phyloP scores from a whole-genome alignment of 805 yeast genomes.

The Myxozyma nipponensis region DNA sequence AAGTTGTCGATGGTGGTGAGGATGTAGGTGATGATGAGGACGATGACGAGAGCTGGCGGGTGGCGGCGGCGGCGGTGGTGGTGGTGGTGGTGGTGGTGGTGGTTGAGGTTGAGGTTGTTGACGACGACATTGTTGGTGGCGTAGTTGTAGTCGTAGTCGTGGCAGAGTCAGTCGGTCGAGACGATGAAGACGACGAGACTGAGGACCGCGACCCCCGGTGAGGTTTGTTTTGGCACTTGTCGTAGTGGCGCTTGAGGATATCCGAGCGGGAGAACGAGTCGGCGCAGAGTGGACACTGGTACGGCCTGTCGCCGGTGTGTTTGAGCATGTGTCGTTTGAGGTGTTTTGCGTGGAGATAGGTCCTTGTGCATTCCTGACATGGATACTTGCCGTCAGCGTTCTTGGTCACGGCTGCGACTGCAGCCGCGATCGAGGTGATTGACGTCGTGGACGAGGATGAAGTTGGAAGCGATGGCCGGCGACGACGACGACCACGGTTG shows the following conservation, averaged over 20 bases:
- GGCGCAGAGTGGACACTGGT: constrained; percentile 68
- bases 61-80: neutral
- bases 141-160: neutral
- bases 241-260: constrained; percentile 65
- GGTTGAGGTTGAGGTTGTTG: neutral
- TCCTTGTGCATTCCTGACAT: constrained; percentile 31
- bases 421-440: constrained; percentile 3
- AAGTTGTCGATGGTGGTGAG: neutral
- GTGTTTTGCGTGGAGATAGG: constrained; percentile 55
- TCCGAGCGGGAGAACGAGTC: constrained; percentile 59
- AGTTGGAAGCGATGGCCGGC: neutral
- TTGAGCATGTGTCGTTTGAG: constrained; percentile 75
- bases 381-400: constrained; percentile 48
- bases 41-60: neutral
- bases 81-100: neutral
- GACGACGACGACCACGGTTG: neutral
- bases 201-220: neutral
- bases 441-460: neutral
- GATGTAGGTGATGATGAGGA: neutral
- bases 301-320: constrained; percentile 80
- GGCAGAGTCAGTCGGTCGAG: neutral
- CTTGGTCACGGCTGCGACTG: constrained; percentile 31
- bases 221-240: constrained; percentile 29
- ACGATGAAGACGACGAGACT: neutral
- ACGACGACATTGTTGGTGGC: neutral